Percentiles rank a stretch among this genome's conserved stretches.
phyloP scores from a whole-genome alignment of 2,329 filamentous ascomycete genomes.

The Fusarium fujikuroi region DNA sequence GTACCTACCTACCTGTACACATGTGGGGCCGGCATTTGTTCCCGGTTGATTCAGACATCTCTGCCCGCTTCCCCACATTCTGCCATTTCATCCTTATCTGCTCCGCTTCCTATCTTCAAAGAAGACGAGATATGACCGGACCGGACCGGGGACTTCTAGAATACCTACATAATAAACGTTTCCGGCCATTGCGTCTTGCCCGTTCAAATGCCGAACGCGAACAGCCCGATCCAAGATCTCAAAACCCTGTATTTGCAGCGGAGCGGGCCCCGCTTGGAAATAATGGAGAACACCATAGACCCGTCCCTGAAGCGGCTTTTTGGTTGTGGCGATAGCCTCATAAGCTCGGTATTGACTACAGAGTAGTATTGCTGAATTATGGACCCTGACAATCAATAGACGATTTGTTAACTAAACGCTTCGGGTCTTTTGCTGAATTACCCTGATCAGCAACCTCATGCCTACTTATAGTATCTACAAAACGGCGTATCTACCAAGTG shows the following conservation, averaged over 20 bases:
- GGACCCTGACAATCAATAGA: background rate
- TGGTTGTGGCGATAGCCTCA: slow-evolving; percentile 37
- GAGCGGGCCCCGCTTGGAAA: background rate
- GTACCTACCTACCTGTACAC: background rate
- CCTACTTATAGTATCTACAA: background rate
- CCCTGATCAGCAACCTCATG: background rate
- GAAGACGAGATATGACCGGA: slow-evolving; percentile 15
- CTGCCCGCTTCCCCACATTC: slow-evolving; percentile 11
- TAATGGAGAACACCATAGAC: slow-evolving; percentile 34
- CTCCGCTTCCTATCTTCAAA: background rate
- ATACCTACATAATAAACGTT: background rate
- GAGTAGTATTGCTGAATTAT: background rate
- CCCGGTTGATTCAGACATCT: slow-evolving; percentile 34
- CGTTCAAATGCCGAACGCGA: slow-evolving; percentile 31
- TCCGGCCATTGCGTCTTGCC: slow-evolving; percentile 11
- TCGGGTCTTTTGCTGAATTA: background rate
- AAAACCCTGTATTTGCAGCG: slow-evolving; percentile 16
- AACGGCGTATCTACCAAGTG: background rate
- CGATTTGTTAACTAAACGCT: background rate
- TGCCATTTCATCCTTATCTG: background rate
- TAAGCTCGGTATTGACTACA: background rate
- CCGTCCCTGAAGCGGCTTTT: slow-evolving; percentile 10
- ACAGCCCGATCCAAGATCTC: slow-evolving; percentile 32
- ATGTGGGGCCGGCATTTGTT: slow-evolving; percentile 41
- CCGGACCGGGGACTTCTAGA: slow-evolving; percentile 22